Base-by-base conservation (phyloP, 495 filamentous ascomycete species). In the Xylaria curta region DNA sequence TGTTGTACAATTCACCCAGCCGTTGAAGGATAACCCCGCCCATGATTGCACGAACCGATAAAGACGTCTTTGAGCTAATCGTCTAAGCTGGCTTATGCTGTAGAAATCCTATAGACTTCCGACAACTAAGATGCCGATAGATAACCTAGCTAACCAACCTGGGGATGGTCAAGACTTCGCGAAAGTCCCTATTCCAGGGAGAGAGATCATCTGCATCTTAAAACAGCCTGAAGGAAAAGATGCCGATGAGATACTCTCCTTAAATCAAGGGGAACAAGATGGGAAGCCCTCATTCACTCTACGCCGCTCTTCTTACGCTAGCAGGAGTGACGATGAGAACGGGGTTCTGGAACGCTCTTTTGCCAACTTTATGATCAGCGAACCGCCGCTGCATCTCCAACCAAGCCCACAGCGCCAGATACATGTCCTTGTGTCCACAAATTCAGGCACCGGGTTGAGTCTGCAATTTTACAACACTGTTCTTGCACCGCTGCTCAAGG, bases 351-450 rank as follows among this genome's bases (percentile, higher is more conserved):
- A 54, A 44, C 13, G 19, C 31, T 12, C 53, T 8, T 10, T 28
- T 8, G 46, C 78, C 38, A 73, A 75, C 12, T 78, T 81, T 67
- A 53, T 79, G 19, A 67, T 82, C 28, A 63, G 71, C 36, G 70
- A 63, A 9, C 69, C 81, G 44, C 85, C 84, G 1, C 56, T 70
- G 8, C 76, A 84, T 62, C 71, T 87, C n/a, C 71, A 66, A 17
- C 75, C 73, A 15, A 68, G 69, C 4, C 70, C 77, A 8, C 72
- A 65, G 24, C 73, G 77, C 7, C 64, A 61, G 17, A 44, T 94
- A 0, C 87, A 93, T 72, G 80, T 97, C 56, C 76, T 97, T 40
- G 84, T 97, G 63, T 97, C 94, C 6, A 91, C 87, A 0, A 78
- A 77, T 12, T 96, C 94, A 0, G 94, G 94, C 2, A 90, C 88